Base-by-base conservation (phyloP, 2,329 filamentous ascomycete species). In the Colletotrichum truncatum region DNA sequence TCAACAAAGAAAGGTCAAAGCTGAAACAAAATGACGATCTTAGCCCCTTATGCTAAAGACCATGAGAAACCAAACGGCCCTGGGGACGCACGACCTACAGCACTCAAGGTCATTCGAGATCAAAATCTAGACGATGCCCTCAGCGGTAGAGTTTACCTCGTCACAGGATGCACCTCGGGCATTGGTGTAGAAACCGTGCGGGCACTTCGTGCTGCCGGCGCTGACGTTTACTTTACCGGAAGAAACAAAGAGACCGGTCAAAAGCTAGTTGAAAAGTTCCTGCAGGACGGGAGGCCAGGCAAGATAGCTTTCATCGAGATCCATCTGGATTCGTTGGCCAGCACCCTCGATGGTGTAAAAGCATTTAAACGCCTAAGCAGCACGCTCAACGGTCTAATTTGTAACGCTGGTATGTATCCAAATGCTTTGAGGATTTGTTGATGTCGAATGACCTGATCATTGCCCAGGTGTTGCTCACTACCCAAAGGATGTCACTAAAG, bases 131-230 rank as follows among this genome's bases (percentile, higher is more conserved):
- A 54, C 11, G 58, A 38, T 12, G 49, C 55, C 30, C 39, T 57
- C 16, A 16, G 3, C 5, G 76, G 72, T 46, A 80, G 79, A 55
- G 75, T 78, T n/a, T 70, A 78, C 8, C 64, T 83, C 12, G 75
- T 84, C 48, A 83, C 81, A 1, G 81, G 82, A 6, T 70, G 70
- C n/a, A 76, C 76, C 4, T 72, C 76, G 23, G 81, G 81, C 1
- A 71, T 83, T 16, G 81, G 81, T 5, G 65, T 78, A 21, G 77
- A 82, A 60, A 82, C 79, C 2, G 79, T 73, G 4, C 73, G 76
- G 10, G 81, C 81, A 2, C 73, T 85, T 4, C 67, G 74, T 53
- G 70, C 75, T 4, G 81, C 82, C 0, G 82, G 82, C 6, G 81
- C 81, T 4, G 76, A 73, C 26, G 70, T 83, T n/a, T 84, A 76